Base-by-base conservation (phyloP, 2,329 filamentous ascomycete genomes). In the Penicillium sclerotigenum region DNA sequence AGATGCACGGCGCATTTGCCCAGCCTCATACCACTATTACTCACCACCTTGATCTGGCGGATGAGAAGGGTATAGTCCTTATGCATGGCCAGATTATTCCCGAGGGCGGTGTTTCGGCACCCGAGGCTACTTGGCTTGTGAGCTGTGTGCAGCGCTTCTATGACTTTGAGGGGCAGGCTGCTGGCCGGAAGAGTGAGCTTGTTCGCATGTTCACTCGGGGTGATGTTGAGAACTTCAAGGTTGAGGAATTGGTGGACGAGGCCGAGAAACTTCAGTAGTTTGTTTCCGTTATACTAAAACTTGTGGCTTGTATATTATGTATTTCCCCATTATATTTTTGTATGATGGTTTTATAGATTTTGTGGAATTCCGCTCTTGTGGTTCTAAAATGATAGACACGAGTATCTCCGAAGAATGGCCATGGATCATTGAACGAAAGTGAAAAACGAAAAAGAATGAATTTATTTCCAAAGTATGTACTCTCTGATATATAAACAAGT, bases 141-240 rank as follows among this genome's bases (percentile, higher is more conserved):
- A 89, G 97, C 85, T 94, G 91, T 65, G 77, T 99, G 77, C 94
- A 99, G 79, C 86, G 91, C 69, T 99, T 99, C 74, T 99, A 99
- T 70, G 77, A 79, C 54, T 75, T 82, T 75, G 57, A 77, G 73
- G 85, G 87, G 18, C 84, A 78, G 62, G 73, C 77, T n/a, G 73
- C 64, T 65, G 81, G 81, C 55, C 82, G 83, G 61, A 87, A 89
- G 76, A 84, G 81, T 69, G 82, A 82, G 73, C 71, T 99, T 70
- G 73, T 97, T 70, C 85, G 91, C 73, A 87, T 87, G 81, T 99
- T 99, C 73, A 87, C 83, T 0, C 80, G 78, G 22, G 94, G 93
- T 0, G 91, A 96, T 75, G 77, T 77, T 5, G 61, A 78, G 56
- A 80, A 80, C 50, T 99, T 99, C 71, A 90, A 84, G 64, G 82